Evolutionary conservation across 2,329 filamentous ascomycete genomes (phyloP).

Genomic region (Ascochyta fabae): DNA sequence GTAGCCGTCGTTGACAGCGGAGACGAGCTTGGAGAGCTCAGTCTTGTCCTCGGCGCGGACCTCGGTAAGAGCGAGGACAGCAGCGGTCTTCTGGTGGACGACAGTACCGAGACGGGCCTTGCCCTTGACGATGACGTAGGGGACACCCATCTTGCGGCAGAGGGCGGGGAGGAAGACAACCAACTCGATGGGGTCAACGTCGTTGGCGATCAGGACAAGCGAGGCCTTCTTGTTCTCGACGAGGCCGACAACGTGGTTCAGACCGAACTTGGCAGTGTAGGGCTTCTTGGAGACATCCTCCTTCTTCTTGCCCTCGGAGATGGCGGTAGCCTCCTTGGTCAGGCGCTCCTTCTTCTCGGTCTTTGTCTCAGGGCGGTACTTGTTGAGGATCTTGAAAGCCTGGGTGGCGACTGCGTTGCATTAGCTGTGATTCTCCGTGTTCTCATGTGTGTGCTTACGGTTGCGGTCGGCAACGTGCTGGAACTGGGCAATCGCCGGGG

Average conservation of each 20-base stretch:
- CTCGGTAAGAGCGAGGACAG: conserved; percentile 94
- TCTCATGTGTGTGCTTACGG: conserved; percentile 30
- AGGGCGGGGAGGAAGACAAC: conserved; percentile 99
- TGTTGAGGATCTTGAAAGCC: conserved; percentile 99
- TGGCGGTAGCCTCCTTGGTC: conserved; percentile 95
- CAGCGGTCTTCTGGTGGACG: conserved; percentile 99
- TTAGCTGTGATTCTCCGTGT: conserved; percentile 74
- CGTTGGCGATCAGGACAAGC: conserved; percentile 97
- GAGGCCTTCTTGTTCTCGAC: conserved; percentile 95
- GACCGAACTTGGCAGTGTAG: conserved; percentile 98
- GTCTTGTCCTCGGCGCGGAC: conserved; percentile 98
- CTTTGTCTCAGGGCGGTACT: conserved; percentile 99
- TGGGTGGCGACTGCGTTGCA: conserved; percentile 74
- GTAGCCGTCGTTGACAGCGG: conserved; percentile 97
- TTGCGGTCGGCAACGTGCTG: conserved; percentile 77
- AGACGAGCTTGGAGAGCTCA: conserved; percentile 95
- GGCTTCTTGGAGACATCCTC: conserved; percentile 99
- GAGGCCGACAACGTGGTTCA: conserved; percentile 83
- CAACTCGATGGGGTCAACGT: conserved; percentile 99
- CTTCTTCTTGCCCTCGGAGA: conserved; percentile 99
- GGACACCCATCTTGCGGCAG: conserved; percentile 99
- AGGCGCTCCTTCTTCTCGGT: conserved; percentile 99
- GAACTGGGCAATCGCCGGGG: conserved; percentile 97
- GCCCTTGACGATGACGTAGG: conserved; percentile 99
- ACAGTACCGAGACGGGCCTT: conserved; percentile 99